Base-by-base conservation (phyloP, 352 stramenopile species). In the Pythium dissimile region DNA sequence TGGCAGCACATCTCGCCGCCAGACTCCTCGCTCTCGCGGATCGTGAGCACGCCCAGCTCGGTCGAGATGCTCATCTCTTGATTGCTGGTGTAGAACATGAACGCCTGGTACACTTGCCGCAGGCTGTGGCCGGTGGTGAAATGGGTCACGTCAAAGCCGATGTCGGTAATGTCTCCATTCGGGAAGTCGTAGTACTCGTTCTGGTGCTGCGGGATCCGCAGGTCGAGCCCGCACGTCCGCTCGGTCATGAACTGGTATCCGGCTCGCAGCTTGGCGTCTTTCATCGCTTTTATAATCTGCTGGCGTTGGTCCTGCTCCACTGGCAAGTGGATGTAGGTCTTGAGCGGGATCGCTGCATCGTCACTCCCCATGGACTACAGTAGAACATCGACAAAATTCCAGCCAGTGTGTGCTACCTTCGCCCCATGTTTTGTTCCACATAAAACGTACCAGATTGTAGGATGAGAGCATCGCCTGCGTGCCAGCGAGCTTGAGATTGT, bases 21-120 rank as follows among this genome's bases (percentile, higher is more conserved):
- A 7, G 28, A 15, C 10, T 66, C 45, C 15, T 61, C 42, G 20
- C 41, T 61, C 44, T 66, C 59, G 16, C 59, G 50, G 28, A 60
- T 52, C 27, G 49, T 65, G 11, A 65, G 27, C 0, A 55, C 18
- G 1, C 54, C 54, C 1, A 62, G 26, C 21, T 62, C 32, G 8
- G 30, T 31, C 12, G 54, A 62, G 0, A 62, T 43, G n/a, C 28
- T 44, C 5, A 62, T 62, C 37, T 62, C 54, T 32, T 62, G 54
- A 16, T 54, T 54, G 3, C 26, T 31, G n/a, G 49, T 38, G 13
- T 49, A 47, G 7, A 24, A 43, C 54, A 50, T 48, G n/a, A 62
- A 32, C 28, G 54, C 54, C 43, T 55, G 34, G 30, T 62, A 50
- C 10, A 62, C 54, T 44, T 62, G 54, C 13, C 54, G 54, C 7